Base-by-base conservation (phyloP, 768 basidiomycete genomes). In the Tricholoma saponaceum region DNA sequence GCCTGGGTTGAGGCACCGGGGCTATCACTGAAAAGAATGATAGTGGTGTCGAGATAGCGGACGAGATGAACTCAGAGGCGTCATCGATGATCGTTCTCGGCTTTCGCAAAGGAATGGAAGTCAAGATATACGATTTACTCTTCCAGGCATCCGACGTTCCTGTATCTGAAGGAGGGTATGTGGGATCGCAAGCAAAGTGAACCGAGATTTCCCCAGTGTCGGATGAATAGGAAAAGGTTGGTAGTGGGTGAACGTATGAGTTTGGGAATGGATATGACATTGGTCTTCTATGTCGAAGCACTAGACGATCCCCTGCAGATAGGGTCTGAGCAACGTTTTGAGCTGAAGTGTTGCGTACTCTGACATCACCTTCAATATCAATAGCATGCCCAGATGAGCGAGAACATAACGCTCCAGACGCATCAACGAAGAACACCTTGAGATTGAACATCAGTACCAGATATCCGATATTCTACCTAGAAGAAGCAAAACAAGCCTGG, bases 401-500 rank as follows among this genome's bases (percentile, higher is more conserved):
- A 8, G 91, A 90, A 67, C 89, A 93, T 41, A 93, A 70, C 9
- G 83, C 84, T 18, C 92, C 91, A 18, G 83, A 81, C 2, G 82
- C 79, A 67, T 94, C 92, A 54, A 93, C 82, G 73, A 90, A 93
- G 74, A 92, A 93, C 16, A 93, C 88, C 88, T 92, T 63, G 26
- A 22, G 26, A 57, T 50, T 12, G 44, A 12, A 35, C 55, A 52
- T 60, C 3, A 33, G 22, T 44, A 37, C 53, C n/a, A 22, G 22
- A 18, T 4, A 9, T 5, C 10, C 41, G 9, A 16, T 8, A n/a
- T 20, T n/a, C 20, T n/a, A 12, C 30, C 10, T 10, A 18, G 39
- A n/a, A 43, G 18, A 41, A 30, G 32, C 35, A 35, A 47, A 33
- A 62, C 73, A 26, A 39, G 83, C 90, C 78, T 92, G 90, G 62